Evolutionary conservation across 2,329 filamentous ascomycete species (phyloP), one percentile per base, ranked within the genome.

Genomic region (Sarocladium kiliense): DNA sequence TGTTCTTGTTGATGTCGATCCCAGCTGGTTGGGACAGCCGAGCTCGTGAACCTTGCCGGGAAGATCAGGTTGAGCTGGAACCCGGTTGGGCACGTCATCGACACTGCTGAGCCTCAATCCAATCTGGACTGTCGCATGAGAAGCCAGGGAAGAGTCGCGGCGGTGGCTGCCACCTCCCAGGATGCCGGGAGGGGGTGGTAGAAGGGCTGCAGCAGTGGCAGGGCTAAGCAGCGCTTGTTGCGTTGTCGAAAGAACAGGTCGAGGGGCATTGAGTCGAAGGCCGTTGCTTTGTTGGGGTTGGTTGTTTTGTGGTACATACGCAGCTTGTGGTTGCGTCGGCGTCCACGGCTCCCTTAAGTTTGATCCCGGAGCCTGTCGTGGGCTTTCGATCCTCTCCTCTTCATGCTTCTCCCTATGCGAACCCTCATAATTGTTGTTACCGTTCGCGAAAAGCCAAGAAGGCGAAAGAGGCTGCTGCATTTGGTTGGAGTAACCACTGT

Each of bases 71-170:
- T 59, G 56, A 2, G 60, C 53, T 2, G 66, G 58, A 10, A 61
- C 61, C 18, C 62, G 42, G 7, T 61, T 71, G 1, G 71, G 68
- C 58, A 81, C 75, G 59, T 82, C 78, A 14, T 77, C 71, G 30
- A 80, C 76, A 54, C 77, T 82, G 25, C 86, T 89, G 55, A 89
- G 74, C 11, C 86, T 80, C 16, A 89, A 74, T 1, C 86, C 86
- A 53, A 89, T 89, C 64, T 88, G 85, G 11, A 89, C 85, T 0
- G 85, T 89, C 23, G 85, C 85, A 10, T 81, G 81, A 44, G 86
- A 88, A 16, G 75, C 76, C 41, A 84, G 74, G 1, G 86, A 89
- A 4, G 83, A 84, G 57, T 82, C 76, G 44, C 85, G 77, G 18
- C 74, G 71, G 63, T 80, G 80, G n/a, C 76, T 72, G 14, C 66